Evolutionary conservation across 352 stramenopile genomes (phyloP).

Genomic region (Phytophthora idaei): DNA sequence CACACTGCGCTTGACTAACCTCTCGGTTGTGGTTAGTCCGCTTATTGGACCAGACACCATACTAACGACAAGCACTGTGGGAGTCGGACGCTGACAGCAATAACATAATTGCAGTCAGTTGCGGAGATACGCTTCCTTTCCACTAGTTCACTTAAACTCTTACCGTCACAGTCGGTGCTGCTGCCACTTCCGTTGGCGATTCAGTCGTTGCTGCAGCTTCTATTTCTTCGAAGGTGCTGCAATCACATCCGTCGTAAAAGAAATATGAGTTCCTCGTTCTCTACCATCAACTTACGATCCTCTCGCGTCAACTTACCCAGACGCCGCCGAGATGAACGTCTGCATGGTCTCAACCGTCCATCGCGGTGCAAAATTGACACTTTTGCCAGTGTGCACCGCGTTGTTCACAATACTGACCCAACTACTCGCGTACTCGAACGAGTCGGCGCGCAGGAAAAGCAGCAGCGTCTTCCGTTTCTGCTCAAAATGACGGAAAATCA

Average conservation of each 20-base stretch:
- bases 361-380: conserved; percentile 59
- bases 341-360: conserved; percentile 81
- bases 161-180: conserved; percentile 25
- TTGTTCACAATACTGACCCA: conserved; percentile 87
- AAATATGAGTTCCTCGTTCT: neutral
- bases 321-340: conserved; percentile 71
- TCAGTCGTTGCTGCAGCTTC: conserved; percentile 24
- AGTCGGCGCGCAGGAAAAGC: conserved; percentile 82
- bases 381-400: conserved; percentile 73
- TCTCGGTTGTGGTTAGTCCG: conserved; percentile 40
- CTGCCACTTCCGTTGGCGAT: conserved; percentile 26
- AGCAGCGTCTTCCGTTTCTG: conserved; percentile 82
- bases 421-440: conserved; percentile 62
- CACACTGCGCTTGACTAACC: conserved; percentile 69
- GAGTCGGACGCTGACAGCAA: conserved; percentile 22
- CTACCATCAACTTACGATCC: neutral
- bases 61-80: conserved; percentile 68
- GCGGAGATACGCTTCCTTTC: no score
- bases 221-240: conserved; percentile 44
- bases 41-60: conserved; percentile 45
- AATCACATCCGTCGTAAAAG: neutral
- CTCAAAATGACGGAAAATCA: neutral
- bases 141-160: neutral
- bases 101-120: neutral
- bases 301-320: conserved; percentile 40